Evolutionary conservation across 495 filamentous ascomycete genomes (phyloP), one percentile per base, ranked within the genome.

Genomic region (Aspergillus diversus): DNA sequence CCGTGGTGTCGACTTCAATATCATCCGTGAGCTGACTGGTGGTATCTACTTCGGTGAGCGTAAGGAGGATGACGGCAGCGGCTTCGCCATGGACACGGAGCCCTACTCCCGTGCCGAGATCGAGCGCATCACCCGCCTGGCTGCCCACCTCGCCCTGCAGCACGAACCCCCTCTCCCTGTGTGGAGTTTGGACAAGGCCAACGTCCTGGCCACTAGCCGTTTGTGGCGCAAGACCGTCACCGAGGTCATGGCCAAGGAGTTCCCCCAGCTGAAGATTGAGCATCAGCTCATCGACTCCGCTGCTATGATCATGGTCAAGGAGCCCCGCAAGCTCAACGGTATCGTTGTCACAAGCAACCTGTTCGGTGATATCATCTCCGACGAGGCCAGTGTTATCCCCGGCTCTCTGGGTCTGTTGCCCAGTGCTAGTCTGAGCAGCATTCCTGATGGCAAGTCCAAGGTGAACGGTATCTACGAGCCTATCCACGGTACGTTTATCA

Each of bases 1-100:
- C 84, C 84, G 87, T 55, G 94, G 91, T 66, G 91, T 90, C 66
- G 88, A 98, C 84, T 95, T 99, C 81, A 94, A 89, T 80, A 89
- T 99, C 74, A 88, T 99, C 65, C 92, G 95, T 55, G 95, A 99
- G 78, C 78, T 99, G 39, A 98, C 95, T 0, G 92, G 92, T 31
- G 95, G 95, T 35, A 94, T 99, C 75, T 99, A 99, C 82, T 99
- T 99, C 72, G 95, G 95, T 37, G 92, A 95, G 52, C 87, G 95
- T 63, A 92, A 87, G 65, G 95, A 98, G 74, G 90, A 93, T 55
- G 75, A 81, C 57, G 91, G 89, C 31, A 86, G 83, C 68, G 92
- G 90, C 57, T 86, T 79, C 64, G 95, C 95, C 6, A 81, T 86
- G 72, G 95, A 99, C 81, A 94, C 90, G 7, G 93, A 97, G 81